A percentile compares a stretch with the other conserved stretches of the same genome.
Conservation (phyloP, 2,329 filamentous ascomycete species). For the Tolypocladium endophyticum region DNA sequence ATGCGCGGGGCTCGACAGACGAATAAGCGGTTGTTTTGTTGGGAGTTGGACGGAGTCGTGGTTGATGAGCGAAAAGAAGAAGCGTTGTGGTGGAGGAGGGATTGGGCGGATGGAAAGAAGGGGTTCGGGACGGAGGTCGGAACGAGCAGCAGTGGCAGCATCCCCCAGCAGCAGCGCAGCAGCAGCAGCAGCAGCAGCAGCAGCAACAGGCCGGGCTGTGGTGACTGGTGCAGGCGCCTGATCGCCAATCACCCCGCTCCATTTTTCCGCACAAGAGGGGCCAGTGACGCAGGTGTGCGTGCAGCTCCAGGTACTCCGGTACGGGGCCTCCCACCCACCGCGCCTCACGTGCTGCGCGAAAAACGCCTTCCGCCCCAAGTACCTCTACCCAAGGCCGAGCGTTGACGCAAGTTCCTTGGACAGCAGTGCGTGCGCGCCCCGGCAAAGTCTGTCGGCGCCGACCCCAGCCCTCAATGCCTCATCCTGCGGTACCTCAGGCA, state of each 20-base stretch:
- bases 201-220: not conserved
- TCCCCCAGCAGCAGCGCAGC: not conserved
- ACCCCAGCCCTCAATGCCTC: not conserved
- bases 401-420: not conserved
- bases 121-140: conserved; percentile 15
- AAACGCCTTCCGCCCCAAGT: not conserved
- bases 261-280: not conserved
- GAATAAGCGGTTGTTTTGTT: conserved; percentile 11
- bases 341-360: not conserved
- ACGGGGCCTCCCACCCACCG: not conserved
- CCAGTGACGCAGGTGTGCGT: not conserved
- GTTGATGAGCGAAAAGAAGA: conserved; percentile 20
- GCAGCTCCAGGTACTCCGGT: not conserved
- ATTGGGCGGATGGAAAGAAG: conserved; percentile 16
- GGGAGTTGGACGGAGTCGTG: conserved; percentile 16
- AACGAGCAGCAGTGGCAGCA: conserved; percentile 4
- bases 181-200: not conserved
- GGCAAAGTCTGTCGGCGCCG: not conserved
- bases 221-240: conserved; percentile 4
- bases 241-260: not conserved
- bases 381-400: not conserved
- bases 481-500: not conserved
- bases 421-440: not conserved
- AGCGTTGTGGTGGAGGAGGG: conserved; percentile 1
- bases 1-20: conserved; percentile 7